Evolutionary conservation across 345 rosid genomes (phyloP).

Genomic region (Euclidium syriacum): DNA sequence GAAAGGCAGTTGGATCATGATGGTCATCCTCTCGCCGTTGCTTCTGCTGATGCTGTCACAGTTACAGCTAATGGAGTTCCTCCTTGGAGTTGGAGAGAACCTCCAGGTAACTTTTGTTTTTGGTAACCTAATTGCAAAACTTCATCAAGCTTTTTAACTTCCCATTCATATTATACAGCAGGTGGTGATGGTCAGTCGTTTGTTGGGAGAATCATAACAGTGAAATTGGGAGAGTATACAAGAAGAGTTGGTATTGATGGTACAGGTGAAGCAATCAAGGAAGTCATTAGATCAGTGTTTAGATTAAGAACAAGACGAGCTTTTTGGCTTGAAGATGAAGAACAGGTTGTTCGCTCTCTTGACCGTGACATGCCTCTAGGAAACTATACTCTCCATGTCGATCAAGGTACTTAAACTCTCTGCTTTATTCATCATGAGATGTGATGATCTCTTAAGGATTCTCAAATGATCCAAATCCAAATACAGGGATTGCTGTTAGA

Average conservation of each 20-base stretch:
- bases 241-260: conserved; percentile 92
- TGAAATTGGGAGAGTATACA: conserved; percentile 40
- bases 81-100: conserved; percentile 95
- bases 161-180: background rate
- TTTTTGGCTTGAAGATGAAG: conserved; percentile 97
- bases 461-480: background rate
- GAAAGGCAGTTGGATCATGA: conserved; percentile 92
- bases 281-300: conserved; percentile 76
- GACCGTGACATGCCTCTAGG: conserved; percentile 96
- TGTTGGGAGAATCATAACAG: conserved; percentile 25
- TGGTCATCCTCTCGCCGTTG: conserved; percentile 85
- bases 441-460: background rate
- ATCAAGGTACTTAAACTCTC: conserved; percentile 56
- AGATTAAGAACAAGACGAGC: conserved; percentile 82
- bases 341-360: conserved; percentile 68
- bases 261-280: conserved; percentile 74
- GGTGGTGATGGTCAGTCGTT: conserved; percentile 36
- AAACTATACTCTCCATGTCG: conserved; percentile 71
- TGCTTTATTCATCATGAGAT: background rate
- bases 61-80: conserved; percentile 67
- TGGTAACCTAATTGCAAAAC: background rate
- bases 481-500: conserved; percentile 63
- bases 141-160: background rate
- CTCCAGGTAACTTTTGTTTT: conserved; percentile 43
- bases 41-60: conserved; percentile 65